Evolutionary conservation across 805 yeast species (phyloP), one percentile per base, ranked within the genome.

Genomic region (Brettanomyces custersianus): DNA sequence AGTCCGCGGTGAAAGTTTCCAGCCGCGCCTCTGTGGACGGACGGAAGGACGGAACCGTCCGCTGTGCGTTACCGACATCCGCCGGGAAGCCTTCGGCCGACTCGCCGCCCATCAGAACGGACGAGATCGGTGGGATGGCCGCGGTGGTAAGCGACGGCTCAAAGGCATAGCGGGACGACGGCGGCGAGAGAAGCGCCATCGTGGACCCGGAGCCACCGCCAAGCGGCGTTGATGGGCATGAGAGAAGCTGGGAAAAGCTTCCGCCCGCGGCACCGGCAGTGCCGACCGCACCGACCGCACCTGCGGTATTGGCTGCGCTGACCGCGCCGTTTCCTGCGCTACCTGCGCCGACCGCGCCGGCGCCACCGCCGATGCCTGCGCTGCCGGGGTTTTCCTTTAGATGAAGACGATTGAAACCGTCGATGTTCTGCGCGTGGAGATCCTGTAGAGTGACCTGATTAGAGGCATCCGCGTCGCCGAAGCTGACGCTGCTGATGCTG

Each of bases 171-270:
- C 61, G 44, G 10, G 61, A 56, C 9, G 65, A 63, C 4, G 68
- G 64, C 3, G 69, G 68, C 0, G 68, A 62, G 20, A 64, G 37
- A n/a, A 64, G 46, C 5, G 67, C 66, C 55, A 59, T 56, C 15
- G 61, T 20, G 24, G 31, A 29, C 7, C 12, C 40, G 42, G 28
- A 38, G 39, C 26, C 40, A 39, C 34, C 44, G 46, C 20, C 39
- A 41, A 9, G 28, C n/a, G n/a, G n/a, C 15, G n/a, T 25, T 25
- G 28, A n/a, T 25, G 7, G 28, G 15, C 28, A 25, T 25, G n/a
- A 17, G 18, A 8, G 19, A 7, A 15, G 10, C 18, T 15, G 20
- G 19, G 8, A n/a, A 15, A 15, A 29, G 12, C 25, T 12, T 9
- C 25, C 25, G 12, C 11, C 11, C 25, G 25, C 25, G 25, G 25